Conservation (phyloP, 2,329 filamentous ascomycete genomes). For the Aulographum hederae region DNA sequence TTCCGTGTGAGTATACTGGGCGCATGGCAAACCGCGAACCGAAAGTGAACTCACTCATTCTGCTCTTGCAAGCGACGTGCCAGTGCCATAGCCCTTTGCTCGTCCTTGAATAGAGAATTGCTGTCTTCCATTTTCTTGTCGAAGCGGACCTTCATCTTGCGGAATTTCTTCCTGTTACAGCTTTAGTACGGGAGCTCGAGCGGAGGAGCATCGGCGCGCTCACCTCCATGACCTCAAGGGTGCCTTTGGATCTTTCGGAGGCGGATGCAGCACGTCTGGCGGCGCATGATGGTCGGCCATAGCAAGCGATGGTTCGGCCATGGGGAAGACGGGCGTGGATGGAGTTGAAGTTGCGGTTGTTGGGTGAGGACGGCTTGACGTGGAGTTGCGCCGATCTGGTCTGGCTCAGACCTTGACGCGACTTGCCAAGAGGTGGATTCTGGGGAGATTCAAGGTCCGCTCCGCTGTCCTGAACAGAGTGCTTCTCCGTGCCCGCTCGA, state of each 20-base stretch:
- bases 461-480: too few species aligned
- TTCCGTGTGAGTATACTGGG: conserved; percentile 4
- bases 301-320: too few species aligned
- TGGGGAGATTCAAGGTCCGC: too few species aligned
- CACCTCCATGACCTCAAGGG: conserved; percentile 6
- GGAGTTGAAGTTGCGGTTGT: too few species aligned
- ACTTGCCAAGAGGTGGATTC: too few species aligned
- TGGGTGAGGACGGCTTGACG: too few species aligned
- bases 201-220: not conserved
- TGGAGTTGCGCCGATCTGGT: too few species aligned
- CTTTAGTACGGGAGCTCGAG: not conserved
- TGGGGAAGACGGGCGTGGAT: too few species aligned
- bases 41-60: conserved; percentile 56
- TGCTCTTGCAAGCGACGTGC: conserved; percentile 74
- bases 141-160: conserved; percentile 69
- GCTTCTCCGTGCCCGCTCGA: too few species aligned
- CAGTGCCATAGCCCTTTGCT: conserved; percentile 62
- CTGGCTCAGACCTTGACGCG: too few species aligned
- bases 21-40: conserved; percentile 6
- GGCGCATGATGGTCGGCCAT: too few species aligned
- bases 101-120: conserved; percentile 64
- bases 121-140: conserved; percentile 63
- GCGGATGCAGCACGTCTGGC: not conserved
- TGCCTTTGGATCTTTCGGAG: conserved; percentile 4
- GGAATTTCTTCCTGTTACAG: conserved; percentile 60